Base-by-base conservation (phyloP, 1,139 yeast genomes). In the Kodamaea suecica region DNA sequence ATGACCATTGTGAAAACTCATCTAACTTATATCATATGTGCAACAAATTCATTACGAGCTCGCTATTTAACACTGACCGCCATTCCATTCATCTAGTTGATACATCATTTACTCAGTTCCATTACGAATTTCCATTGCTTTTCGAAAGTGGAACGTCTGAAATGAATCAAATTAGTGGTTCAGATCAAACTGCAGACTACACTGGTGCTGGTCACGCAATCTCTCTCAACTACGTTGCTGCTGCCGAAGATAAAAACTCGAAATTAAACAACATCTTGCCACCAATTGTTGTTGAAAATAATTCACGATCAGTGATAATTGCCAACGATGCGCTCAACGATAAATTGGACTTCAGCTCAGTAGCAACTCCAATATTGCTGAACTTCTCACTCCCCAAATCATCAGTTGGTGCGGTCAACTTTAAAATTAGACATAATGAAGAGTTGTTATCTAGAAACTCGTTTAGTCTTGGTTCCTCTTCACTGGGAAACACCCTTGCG, bases 21-120 rank as follows among this genome's bases (percentile, higher is more conserved):
- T 47, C 68, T 2, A 62, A 66, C 23, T 47, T 75, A 16, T 65
- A 55, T 42, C 69, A 66, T 49, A 66, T 80, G 47, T 62, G 76
- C 24, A 58, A 61, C 38, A 80, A 80, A 52, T 68, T 80, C 39
- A 49, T 65, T 29, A 49, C 63, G 13, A 46, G 63, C 8, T 47
- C 50, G 4, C 65, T 47, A 26, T 48, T 42, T 23, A 32, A 66
- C 57, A 38, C 37, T 4, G 36, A 44, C 3, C 50, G 57, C 10
- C 59, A 67, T 4, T 51, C 60, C 2, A 48, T 69, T 4, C 61
- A 49, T 39, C 53, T 63, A 30, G 44, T 66, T 13, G 54, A 57
- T 39, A 59, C 59, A n/a, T 64, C 69, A 0, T 61, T 66, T 36
- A 45, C 48, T 3, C 53, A 53, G 4, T 62, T 72, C 37, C 45